Conservation (phyloP, 345 rosid genomes). For the Ceriops tagal region DNA sequence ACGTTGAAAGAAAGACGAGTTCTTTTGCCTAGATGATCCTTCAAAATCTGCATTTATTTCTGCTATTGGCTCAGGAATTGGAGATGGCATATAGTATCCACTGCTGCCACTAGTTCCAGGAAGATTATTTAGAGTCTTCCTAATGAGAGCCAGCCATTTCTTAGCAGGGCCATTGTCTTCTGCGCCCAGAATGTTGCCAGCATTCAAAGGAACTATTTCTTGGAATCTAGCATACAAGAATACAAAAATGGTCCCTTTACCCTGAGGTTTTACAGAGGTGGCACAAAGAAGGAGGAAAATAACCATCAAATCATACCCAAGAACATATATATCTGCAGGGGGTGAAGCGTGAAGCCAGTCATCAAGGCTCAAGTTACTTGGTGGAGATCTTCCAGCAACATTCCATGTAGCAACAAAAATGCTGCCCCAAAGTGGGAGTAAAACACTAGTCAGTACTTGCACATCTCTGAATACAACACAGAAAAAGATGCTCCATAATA, state of each 20-base stretch:
- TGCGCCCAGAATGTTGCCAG: slow-evolving; percentile 92
- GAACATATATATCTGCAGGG: slow-evolving; percentile 94
- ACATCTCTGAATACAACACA: background rate
- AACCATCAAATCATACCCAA: slow-evolving; percentile 54
- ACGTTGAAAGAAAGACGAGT: slow-evolving; percentile 71
- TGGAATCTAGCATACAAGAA: slow-evolving; percentile 58
- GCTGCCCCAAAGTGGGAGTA: slow-evolving; percentile 43
- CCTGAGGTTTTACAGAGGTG: slow-evolving; percentile 1
- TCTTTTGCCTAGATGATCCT: slow-evolving; percentile 81
- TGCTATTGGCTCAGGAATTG: slow-evolving; percentile 82
- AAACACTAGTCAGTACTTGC: slow-evolving; percentile 8
- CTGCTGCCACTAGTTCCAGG: slow-evolving; percentile 83
- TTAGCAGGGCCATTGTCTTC: slow-evolving; percentile 99
- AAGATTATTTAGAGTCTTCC: slow-evolving; percentile 77
- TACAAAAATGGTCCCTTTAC: slow-evolving; percentile 3
- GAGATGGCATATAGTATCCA: slow-evolving; percentile 74
- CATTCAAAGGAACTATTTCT: slow-evolving; percentile 97
- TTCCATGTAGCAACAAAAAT: slow-evolving; percentile 95
- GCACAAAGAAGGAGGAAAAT: slow-evolving; percentile 14
- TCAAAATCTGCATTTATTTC: slow-evolving; percentile 95
- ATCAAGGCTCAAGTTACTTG: slow-evolving; percentile 71
- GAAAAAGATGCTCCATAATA: background rate
- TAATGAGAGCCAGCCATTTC: slow-evolving; percentile 81
- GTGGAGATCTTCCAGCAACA: slow-evolving; percentile 94
- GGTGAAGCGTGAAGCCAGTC: slow-evolving; percentile 97